Percentiles rank a stretch among this genome's conserved stretches.
Evolutionary conservation across 805 yeast species (phyloP).

Genomic region (Metschnikowia kofuensis): DNA sequence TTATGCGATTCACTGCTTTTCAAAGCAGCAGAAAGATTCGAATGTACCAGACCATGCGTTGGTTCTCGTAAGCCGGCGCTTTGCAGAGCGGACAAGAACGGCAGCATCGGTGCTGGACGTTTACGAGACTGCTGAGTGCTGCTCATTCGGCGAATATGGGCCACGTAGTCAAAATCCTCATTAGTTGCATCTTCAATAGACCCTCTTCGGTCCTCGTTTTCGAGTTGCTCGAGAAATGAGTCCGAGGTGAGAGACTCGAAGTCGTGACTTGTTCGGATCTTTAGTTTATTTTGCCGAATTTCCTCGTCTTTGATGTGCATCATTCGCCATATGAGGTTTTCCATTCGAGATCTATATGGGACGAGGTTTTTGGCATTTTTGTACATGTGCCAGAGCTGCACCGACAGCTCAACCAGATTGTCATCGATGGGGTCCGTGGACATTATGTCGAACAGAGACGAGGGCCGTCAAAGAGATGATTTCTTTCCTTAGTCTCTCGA

Average conservation of each 20-base stretch:
- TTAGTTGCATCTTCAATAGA: constrained; percentile 39
- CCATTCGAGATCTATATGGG: constrained; percentile 75
- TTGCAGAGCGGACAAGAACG: constrained; percentile 10
- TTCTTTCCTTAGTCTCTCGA: not conserved
- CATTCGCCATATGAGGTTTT: constrained; percentile 85
- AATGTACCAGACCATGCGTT: constrained; percentile 10
- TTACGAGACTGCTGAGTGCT: constrained; percentile 26
- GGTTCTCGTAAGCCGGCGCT: constrained; percentile 4
- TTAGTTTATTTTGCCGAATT: constrained; percentile 3
- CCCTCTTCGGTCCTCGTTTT: constrained; percentile 2
- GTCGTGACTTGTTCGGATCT: constrained; percentile 8
- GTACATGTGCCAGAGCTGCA: constrained; percentile 74
- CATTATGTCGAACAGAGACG: not conserved
- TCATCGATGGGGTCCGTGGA: constrained; percentile 1
- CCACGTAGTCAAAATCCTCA: constrained; percentile 61
- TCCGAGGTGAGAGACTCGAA: constrained; percentile 8
- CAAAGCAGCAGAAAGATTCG: constrained; percentile 21
- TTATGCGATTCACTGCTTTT: constrained; percentile 3
- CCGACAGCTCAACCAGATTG: constrained; percentile 16
- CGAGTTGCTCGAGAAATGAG: constrained; percentile 9
- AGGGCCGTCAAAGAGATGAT: not conserved
- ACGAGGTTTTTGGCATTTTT: constrained; percentile 68
- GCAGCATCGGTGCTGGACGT: constrained; percentile 20
- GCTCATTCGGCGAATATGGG: constrained; percentile 58
- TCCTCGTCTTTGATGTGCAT: constrained; percentile 49